Conservation (phyloP, 768 basidiomycete genomes). For the Phaffia tasmanica region DNA sequence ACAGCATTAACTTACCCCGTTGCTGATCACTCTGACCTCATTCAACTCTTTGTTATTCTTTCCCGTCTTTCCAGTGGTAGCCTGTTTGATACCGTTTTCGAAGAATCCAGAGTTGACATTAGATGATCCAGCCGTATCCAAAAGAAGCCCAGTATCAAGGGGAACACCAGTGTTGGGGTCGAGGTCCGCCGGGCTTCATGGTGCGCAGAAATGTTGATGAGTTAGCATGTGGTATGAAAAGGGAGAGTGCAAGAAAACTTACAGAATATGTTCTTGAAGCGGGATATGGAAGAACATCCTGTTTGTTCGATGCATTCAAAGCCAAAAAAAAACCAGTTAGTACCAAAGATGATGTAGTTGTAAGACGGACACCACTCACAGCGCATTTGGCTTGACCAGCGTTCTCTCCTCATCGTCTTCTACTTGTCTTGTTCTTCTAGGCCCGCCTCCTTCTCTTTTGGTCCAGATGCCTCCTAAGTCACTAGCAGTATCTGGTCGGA, state of each 20-base stretch:
- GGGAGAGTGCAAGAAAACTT: background rate
- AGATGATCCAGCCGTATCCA: conserved; percentile 35
- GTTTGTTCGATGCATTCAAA: background rate
- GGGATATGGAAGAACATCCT: conserved; percentile 95
- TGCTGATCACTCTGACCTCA: conserved; percentile 54
- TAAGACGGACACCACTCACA: conserved; percentile 36
- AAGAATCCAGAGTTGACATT: conserved; percentile 64
- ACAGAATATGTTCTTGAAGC: conserved; percentile 45
- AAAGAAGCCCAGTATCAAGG: conserved; percentile 63
- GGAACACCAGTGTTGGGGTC: conserved; percentile 44
- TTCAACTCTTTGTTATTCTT: conserved; percentile 40
- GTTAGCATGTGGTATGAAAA: background rate
- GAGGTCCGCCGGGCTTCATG: background rate
- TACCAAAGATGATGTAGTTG: background rate
- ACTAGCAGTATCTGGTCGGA: conserved; percentile 59
- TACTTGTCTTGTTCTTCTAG: background rate
- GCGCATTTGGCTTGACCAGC: conserved; percentile 83
- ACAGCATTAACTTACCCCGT: conserved; percentile 11
- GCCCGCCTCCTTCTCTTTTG: conserved; percentile 4
- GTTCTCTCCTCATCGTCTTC: conserved; percentile 31
- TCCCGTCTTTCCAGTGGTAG: conserved; percentile 50
- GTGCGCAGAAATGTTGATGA: background rate
- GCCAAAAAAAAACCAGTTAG: background rate
- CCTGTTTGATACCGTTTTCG: conserved; percentile 61
- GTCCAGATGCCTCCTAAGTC: conserved; percentile 59